Evolutionary conservation across 805 yeast species (phyloP).

Genomic region (Kazachstania kunashirensis): DNA sequence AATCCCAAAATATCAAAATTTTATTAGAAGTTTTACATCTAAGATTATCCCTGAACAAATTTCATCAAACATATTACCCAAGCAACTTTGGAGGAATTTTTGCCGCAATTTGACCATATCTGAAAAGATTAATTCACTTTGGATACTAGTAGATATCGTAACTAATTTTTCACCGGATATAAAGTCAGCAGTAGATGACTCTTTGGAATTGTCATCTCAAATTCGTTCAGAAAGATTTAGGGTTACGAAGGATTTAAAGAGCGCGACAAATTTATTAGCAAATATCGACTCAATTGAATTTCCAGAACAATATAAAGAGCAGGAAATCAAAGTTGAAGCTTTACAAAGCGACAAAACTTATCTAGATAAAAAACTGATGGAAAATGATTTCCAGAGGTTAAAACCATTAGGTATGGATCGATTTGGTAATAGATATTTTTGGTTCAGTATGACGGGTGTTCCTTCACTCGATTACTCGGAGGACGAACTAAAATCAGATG

Average conservation of each 20-base stretch:
- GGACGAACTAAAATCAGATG: constrained; percentile 32
- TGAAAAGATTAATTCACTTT: constrained; percentile 47
- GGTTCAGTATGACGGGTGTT: constrained; percentile 84
- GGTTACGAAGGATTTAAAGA: constrained; percentile 18
- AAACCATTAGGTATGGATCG: constrained; percentile 74
- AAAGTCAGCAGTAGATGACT: constrained; percentile 24
- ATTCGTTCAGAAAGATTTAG: constrained; percentile 29
- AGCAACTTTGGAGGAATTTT: constrained; percentile 43
- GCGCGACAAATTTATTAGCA: constrained; percentile 14
- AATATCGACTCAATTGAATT: constrained; percentile 7
- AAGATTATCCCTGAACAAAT: constrained; percentile 39
- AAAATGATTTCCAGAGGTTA: constrained; percentile 69
- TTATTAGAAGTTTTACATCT: constrained; percentile 42
- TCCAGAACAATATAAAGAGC: constrained; percentile 19
- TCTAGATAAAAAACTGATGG: constrained; percentile 53
- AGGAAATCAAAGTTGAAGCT: constrained; percentile 28
- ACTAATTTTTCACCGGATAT: constrained; percentile 25
- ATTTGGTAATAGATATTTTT: constrained; percentile 83
- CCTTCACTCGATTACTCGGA: constrained; percentile 33
- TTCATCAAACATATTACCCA: constrained; percentile 24
- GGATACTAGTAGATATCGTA: constrained; percentile 54
- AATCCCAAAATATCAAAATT: constrained; percentile 21
- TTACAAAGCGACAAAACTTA: constrained; percentile 40
- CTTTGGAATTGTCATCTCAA: constrained; percentile 27
- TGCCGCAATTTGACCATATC: constrained; percentile 41